Evolutionary conservation across 495 filamentous ascomycete genomes (phyloP), one percentile per base, ranked within the genome.

Genomic region (Aspergillus coremiiformis): DNA sequence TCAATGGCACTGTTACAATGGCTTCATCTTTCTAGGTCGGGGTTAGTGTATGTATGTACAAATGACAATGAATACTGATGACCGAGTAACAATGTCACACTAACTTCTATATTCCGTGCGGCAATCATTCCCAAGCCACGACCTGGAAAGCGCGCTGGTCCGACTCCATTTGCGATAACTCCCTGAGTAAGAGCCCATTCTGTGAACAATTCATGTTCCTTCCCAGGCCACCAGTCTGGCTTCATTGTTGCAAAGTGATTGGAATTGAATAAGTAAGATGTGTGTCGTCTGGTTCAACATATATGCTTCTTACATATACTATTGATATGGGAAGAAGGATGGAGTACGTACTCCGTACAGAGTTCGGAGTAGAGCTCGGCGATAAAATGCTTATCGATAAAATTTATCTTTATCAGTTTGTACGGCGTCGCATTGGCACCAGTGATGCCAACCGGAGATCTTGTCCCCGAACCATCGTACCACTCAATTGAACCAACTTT

Each of bases 51-150:
- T 37, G 39, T 43, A 7, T 30, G 14, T 10, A 8, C 24, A 8
- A 27, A 27, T 47, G 32, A 12, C n/a, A 3, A 12, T 17, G 29
- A 15, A 27, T 8, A 27, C 24, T 11, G 24, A 19, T 27, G 12
- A 23, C 6, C 4, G 14, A n/a, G 29, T 12, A 14, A 17, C 4
- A 3, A 15, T n/a, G 12, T 49, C 23, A 27, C 51, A 33, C 69
- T n/a, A n/a, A 89, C 88, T 70, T 84, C 65, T 51, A 92, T 76
- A 5, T 69, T 65, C 14, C 76, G 75, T 2, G 79, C 82, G 3
- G 88, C 84, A 32, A 89, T 76, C 48, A 95, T 82, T 21, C 90
- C 88, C 10, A 92, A 68, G 7, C 89, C 89, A 21, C 84, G 74
- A 1, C 82, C 82, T 8, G 81, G 78, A 23, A 92, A 78, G 58